Evolutionary conservation across 1,284 basidiomycete species (phyloP), one percentile per base, ranked within the genome.

Genomic region (Pterulicium gracile): DNA sequence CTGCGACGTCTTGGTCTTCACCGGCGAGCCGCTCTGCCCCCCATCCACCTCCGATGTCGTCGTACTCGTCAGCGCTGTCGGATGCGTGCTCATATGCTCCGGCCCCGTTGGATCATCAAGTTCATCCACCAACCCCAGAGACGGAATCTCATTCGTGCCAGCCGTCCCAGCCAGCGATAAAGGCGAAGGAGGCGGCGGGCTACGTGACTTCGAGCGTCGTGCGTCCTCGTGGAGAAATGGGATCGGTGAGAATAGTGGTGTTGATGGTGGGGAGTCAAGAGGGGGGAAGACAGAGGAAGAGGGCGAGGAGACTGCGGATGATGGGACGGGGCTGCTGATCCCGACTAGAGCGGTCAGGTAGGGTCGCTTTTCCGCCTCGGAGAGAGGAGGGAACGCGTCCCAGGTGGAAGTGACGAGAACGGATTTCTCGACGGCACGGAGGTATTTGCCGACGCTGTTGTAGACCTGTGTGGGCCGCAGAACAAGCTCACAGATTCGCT

Each of bases 401-500:
- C 72, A 77, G 13, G 80, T 76, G 21, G 91, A 91, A 1, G 90
- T 93, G 47, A 97, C 91, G 21, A 89, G 81, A 15, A 94, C 67
- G 13, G 84, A 72, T 57, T 88, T 88, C 56, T 94, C 88, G 10
- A 96, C 66, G 0, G 93, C 92, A 7, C 93, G 87, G 18, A 95
- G 72, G 61, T 93, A 96, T 65, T 96, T 96, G 42, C 92, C 89
- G 3, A 90, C 65, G 20, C 76, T 74, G 35, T 71, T 80, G 69
- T 96, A 94, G 53, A 88, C 74, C 43, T 72, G 66, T 50, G 71
- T 72, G 2, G 92, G 91, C 24, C 74, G 63, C 4, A 84, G 54
- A 41, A 82, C 79, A n/a, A 97, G 76, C 58, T 96, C 92, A 55
- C 87, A 89, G 14, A 96, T 64, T 27, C 93, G 81, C 62, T 97